Conservation (phyloP, 2,329 filamentous ascomycete genomes). For the Verticillium dahliae region DNA sequence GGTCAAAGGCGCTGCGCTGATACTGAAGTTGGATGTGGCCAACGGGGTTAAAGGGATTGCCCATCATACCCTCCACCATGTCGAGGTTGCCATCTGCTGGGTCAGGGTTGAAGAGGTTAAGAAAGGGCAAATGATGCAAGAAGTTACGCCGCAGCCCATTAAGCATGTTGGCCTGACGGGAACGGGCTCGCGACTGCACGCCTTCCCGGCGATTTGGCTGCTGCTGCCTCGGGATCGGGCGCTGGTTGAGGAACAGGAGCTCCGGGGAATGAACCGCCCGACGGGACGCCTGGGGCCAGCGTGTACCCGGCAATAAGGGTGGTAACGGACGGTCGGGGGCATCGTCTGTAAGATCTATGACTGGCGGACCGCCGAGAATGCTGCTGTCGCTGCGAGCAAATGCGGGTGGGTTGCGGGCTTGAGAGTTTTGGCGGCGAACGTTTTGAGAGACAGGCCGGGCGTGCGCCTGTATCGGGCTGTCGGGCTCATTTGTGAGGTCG, state of each 20-base stretch:
- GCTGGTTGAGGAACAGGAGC: neutral
- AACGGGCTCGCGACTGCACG: neutral
- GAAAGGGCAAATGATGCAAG: neutral
- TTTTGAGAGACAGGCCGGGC: slow-evolving; percentile 19
- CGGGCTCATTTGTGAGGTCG: slow-evolving; percentile 43
- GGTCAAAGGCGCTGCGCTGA: slow-evolving; percentile 20
- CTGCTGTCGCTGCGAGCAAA: slow-evolving; percentile 38
- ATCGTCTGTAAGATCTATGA: slow-evolving; percentile 49
- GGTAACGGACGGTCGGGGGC: slow-evolving; percentile 23
- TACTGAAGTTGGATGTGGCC: slow-evolving; percentile 12
- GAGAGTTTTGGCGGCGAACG: slow-evolving; percentile 33
- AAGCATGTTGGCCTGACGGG: neutral
- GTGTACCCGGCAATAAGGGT: neutral
- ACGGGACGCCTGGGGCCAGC: neutral
- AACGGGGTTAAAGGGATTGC: slow-evolving; percentile 7
- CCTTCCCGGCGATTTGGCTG: neutral
- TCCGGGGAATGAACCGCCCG: slow-evolving; percentile 1
- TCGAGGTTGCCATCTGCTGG: neutral
- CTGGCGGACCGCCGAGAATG: slow-evolving; percentile 22
- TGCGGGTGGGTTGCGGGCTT: slow-evolving; percentile 30
- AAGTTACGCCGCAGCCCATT: neutral
- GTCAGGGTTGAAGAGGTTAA: neutral
- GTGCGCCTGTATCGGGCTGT: slow-evolving; percentile 29
- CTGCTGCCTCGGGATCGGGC: neutral
- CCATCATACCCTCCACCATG: neutral